These are phyloP conservation scores for Hibiscus trionum DNA, from an alignment of 345 rosid genomes.

Conservation along the genomic window DNA sequence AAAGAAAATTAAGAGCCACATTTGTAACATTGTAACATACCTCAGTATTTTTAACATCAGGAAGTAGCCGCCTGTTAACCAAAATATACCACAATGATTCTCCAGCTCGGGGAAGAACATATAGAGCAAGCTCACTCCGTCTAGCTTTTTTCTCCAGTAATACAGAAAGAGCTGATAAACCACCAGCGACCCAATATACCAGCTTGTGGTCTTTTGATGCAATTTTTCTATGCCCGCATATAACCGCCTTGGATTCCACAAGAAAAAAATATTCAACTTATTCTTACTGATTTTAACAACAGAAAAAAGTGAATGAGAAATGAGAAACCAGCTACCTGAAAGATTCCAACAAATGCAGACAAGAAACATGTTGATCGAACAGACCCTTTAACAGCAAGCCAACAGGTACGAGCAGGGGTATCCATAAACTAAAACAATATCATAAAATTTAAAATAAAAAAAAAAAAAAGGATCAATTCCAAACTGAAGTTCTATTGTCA, in stretches of 20 bases:
- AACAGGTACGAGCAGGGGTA: conserved; percentile 77
- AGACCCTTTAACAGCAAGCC: conserved; percentile 80
- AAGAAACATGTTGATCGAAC: conserved; percentile 86
- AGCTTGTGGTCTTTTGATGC: conserved; percentile 87
- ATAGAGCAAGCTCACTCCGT: conserved; percentile 90
- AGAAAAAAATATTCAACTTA: conserved; percentile 11
- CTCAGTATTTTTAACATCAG: conserved; percentile 83
- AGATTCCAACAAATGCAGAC: conserved; percentile 96
- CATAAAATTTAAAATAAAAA: conserved; percentile 2
- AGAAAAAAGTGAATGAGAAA: neutral
- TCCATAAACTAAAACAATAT: conserved; percentile 64
- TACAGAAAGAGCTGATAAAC: conserved; percentile 81
- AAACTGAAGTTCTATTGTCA: conserved; percentile 1
- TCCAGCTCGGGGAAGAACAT: conserved; percentile 95
- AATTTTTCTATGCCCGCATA: conserved; percentile 82
- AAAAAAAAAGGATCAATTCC: conserved; percentile 1
- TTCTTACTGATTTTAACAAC: neutral
- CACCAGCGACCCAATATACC: conserved; percentile 92
- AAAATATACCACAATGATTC: conserved; percentile 95
- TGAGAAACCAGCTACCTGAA: conserved; percentile 55
- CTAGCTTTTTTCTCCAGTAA: conserved; percentile 86
- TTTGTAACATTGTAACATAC: conserved; percentile 26
- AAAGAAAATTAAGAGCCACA: neutral
- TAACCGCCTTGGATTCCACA: conserved; percentile 46
- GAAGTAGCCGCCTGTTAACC: conserved; percentile 77